Conservation (phyloP, 129 eudicot genomes). For the Dittrichia graveolens region DNA sequence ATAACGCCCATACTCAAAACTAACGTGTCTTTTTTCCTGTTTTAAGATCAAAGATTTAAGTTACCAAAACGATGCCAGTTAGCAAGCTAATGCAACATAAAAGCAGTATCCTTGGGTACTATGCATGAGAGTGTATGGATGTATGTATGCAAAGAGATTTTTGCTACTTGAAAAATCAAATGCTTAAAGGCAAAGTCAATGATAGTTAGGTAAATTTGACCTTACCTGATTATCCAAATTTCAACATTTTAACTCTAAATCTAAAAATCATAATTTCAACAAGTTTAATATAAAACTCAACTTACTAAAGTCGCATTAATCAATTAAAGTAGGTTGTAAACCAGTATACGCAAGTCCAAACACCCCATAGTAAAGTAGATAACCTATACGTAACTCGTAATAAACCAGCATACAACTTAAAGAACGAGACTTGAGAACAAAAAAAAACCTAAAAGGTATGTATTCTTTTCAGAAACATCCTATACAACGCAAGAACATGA, state of each 20-base stretch:
- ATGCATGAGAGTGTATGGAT: background rate
- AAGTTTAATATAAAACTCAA: background rate
- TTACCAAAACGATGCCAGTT: background rate
- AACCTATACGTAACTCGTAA: background rate
- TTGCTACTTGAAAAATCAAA: background rate
- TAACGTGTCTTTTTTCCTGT: conserved; percentile 70
- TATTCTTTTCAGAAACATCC: background rate
- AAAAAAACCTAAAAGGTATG: background rate
- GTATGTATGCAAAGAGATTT: background rate
- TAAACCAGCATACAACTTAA: background rate
- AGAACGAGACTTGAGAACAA: background rate
- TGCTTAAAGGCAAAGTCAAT: background rate
- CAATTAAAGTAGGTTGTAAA: background rate
- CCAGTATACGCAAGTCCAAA: background rate
- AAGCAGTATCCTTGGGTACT: background rate
- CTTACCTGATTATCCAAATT: background rate
- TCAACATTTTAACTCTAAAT: background rate
- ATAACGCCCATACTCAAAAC: conserved; percentile 93
- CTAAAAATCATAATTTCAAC: background rate
- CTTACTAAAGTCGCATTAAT: background rate
- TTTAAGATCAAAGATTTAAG: conserved; percentile 5
- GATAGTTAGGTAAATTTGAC: background rate
- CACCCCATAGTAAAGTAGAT: background rate
- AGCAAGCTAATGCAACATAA: background rate
- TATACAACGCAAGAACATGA: background rate